Evolutionary conservation across 768 basidiomycete species (phyloP).

Genomic region (Lactarius indigo): DNA sequence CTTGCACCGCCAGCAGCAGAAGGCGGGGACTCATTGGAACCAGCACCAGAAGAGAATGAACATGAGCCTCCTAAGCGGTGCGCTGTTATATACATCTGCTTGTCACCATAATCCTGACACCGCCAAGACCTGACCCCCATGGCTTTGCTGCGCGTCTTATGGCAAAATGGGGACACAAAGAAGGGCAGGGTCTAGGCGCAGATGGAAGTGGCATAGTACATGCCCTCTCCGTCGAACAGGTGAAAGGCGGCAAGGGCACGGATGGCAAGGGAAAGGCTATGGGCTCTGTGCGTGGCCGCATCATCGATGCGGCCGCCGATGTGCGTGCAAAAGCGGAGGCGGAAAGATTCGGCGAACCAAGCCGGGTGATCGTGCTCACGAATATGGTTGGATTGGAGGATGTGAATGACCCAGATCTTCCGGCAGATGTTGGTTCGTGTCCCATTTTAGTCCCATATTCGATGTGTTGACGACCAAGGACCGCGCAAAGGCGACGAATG

Average conservation of each 20-base stretch:
- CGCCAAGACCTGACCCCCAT: slow-evolving; percentile 53
- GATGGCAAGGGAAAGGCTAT: slow-evolving; percentile 40
- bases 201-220: slow-evolving; percentile 85
- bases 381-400: slow-evolving; percentile 89
- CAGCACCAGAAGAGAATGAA: slow-evolving; percentile 34
- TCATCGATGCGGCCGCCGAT: slow-evolving; percentile 89
- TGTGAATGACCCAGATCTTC: slow-evolving; percentile 76
- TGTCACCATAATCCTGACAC: not conserved
- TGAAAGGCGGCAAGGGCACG: slow-evolving; percentile 39
- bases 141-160: slow-evolving; percentile 83
- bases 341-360: slow-evolving; percentile 83
- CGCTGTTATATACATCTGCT: slow-evolving; percentile 19
- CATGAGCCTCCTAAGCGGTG: slow-evolving; percentile 29
- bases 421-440: slow-evolving; percentile 79
- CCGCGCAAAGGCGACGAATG: slow-evolving; percentile 73
- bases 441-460: not conserved
- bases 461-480: slow-evolving; percentile 8
- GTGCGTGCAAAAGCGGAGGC: slow-evolving; percentile 70
- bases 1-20: slow-evolving; percentile 39
- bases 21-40: slow-evolving; percentile 30
- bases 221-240: slow-evolving; percentile 78
- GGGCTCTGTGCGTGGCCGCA: slow-evolving; percentile 77
- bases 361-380: slow-evolving; percentile 82
- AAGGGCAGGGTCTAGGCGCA: slow-evolving; percentile 87
- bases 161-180: slow-evolving; percentile 96